Evolutionary conservation across 2,329 filamentous ascomycete genomes (phyloP), one percentile per base, ranked within the genome.

Genomic region (Fusarium transvaalense): DNA sequence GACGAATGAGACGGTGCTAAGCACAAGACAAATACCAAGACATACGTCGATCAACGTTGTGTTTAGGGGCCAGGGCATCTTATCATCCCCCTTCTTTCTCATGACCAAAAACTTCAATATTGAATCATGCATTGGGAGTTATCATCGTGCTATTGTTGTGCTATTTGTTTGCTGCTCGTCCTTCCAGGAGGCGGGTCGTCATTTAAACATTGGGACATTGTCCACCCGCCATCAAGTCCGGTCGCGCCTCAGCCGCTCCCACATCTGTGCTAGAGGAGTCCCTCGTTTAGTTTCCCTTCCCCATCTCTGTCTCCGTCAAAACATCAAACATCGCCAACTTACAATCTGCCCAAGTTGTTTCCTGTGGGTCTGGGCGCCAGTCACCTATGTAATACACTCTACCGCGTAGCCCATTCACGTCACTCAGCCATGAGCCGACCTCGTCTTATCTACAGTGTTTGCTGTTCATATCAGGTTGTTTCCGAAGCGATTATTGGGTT

Each of bases 171-270:
- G 12, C 35, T 55, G 23, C 27, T 62, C 35, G 8, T 31, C 32
- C 39, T 39, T 27, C 31, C 37, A 12, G 32, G 23, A 39, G 45
- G 25, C 34, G 27, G 25, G 27, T 41, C 6, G 37, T 43, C 50
- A 63, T 48, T 53, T 63, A 46, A 56, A 46, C 42, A 45, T 27
- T 13, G 31, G 57, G 34, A 46, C 50, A 53, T 63, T 51, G 56
- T 6, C 62, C 51, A 69, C 47, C 54, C 37, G 41, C 50, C 51
- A 25, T 46, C 58, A 64, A 63, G 38, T 64, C 61, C 35, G 47
- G 70, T 61, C 64, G 67, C 66, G 55, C 67, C 69, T 64, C 64
- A 69, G 65, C 71, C 71, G 66, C 69, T 69, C 64, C 51, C 56
- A 67, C 42, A 55, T 71, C 71, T 72, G 69, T 72, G 70, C 67